Base-by-base conservation (phyloP, 2,329 filamentous ascomycete species). In the Myriosclerotinia duriaeana region DNA sequence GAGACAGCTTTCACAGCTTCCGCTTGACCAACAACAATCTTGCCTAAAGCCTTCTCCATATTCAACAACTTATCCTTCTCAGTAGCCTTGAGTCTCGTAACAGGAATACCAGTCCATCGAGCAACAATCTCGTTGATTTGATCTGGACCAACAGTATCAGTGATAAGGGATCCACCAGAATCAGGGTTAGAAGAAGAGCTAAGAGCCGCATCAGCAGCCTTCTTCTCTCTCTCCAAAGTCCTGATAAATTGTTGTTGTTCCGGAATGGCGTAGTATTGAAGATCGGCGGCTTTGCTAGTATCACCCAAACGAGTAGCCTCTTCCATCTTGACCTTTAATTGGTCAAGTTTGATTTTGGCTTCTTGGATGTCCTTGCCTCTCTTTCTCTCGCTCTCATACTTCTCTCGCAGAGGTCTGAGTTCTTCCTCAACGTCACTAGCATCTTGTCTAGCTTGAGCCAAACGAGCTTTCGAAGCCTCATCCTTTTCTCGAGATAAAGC, bases 111-210 rank as follows among this genome's bases (percentile, higher is more conserved):
- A n/a, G 95, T 99, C 92, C 93, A 97, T 69, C 93, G 89, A 65
- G 91, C 90, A 64, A 99, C 95, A 69, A 99, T 99, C 76, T 98
- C 94, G 77, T 99, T 98, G 84, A 99, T 99, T 78, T 99, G 93
- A 71, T 99, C 95, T 14, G 93, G 93, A 7, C 95, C 95, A 71
- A 99, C 95, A 56, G 95, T 86, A 76, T 99, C 95, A 3, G 93
- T 96, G 65, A 98, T 85, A 78, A 98, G 89, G 34, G 91, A 86
- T 64, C 88, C 86, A 65, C 86, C 85, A 5, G 82, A 79, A 46
- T 90, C 91, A 38, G 81, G 78, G 40, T 80, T 79, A 40, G 80
- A 80, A 12, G 76, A 78, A 7, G 81, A 80, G 73, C 82, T 87
- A n/a, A 89, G 80, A 17, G 85, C 85, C 12, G 88, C 89, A 77